Conservation (phyloP, 805 yeast species). For the Saccharomycopsis sp. region DNA sequence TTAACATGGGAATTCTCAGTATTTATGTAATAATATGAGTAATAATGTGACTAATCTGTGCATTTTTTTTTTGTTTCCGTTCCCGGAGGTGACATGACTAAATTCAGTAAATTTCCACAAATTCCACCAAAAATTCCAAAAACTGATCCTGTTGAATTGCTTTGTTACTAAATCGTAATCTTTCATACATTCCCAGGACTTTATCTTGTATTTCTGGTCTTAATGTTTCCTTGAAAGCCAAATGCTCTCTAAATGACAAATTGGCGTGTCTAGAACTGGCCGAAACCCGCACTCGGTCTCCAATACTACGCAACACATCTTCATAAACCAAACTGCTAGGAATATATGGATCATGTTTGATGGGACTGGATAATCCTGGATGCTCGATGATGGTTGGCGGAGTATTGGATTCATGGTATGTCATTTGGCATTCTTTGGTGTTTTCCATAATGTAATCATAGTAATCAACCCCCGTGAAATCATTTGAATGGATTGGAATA, state of each 20-base stretch:
- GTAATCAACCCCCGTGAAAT: slow-evolving; percentile 1
- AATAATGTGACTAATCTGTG: too few species aligned
- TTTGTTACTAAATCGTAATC: slow-evolving; percentile 12
- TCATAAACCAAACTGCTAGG: slow-evolving; percentile 17
- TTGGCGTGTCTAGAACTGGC: slow-evolving; percentile 8
- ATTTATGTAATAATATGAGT: too few species aligned
- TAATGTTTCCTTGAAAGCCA: slow-evolving; percentile 9
- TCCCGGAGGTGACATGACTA: too few species aligned
- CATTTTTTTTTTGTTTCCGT: too few species aligned
- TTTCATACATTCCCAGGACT: slow-evolving; percentile 11
- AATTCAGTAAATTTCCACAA: too few species aligned
- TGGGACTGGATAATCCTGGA: slow-evolving; percentile 15
- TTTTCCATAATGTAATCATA: slow-evolving; percentile 11
- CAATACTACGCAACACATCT: slow-evolving; percentile 15
- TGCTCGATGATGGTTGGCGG: slow-evolving; percentile 13
- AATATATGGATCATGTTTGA: slow-evolving; percentile 8
- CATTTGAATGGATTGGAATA: slow-evolving; percentile 15
- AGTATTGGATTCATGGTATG: slow-evolving; percentile 8
- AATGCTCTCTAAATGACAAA: too few species aligned
- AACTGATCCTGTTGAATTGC: slow-evolving; percentile 15
- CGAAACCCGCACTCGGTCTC: slow-evolving; percentile 6
- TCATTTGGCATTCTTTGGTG: slow-evolving; percentile 11
- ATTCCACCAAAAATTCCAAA: slow-evolving; percentile 12
- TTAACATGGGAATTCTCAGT: too few species aligned
- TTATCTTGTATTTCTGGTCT: too few species aligned